Evolutionary conservation across 257 asterid genomes (phyloP), one percentile per base, ranked within the genome.

Genomic region (Penstemon eatonii): DNA sequence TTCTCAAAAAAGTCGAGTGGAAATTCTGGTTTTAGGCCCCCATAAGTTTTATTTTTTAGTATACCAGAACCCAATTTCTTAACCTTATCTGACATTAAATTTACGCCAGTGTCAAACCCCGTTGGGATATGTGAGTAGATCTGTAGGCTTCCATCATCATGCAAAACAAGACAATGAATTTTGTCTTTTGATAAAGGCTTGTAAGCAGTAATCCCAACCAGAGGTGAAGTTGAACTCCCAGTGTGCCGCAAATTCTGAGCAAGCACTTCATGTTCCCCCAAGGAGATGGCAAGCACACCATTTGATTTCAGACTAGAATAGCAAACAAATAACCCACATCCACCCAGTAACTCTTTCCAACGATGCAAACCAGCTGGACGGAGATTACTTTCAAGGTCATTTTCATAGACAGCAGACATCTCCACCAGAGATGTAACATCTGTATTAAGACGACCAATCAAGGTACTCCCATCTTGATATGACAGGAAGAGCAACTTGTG

Each of bases 91-190:
- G 88, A 87, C 79, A 83, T 82, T 55, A 88, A 73, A 81, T 83
- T 75, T 39, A 77, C 84, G 54, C 88, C 86, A 33, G 77, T 70
- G 75, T 89, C 97, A 50, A 75, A 75, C 70, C 96, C 99, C 50
- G 84, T 76, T 3, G 95, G 96, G 55, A 87, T 73, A 57, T 94
- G 97, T 0, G 96, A 89, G 81, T 89, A 87, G 58, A 91, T 94
- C 82, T 94, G 99, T 64, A 94, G 99, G 79, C 99, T 94, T 76
- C 99, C 99, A 85, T 94, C 99, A 57, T 94, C 99, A 83, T 91
- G 96, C 80, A 94, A 80, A 78, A 86, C 82, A 80, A 94, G 93
- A 80, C 97, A 87, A 80, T 94, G 95, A 72, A 89, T 79, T 86
- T 94, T 94, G 78, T 94, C 99, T 81, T 94, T 94, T 66, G 99